Conservation (phyloP, 768 basidiomycete species). For the Lactarius deliciosus region DNA sequence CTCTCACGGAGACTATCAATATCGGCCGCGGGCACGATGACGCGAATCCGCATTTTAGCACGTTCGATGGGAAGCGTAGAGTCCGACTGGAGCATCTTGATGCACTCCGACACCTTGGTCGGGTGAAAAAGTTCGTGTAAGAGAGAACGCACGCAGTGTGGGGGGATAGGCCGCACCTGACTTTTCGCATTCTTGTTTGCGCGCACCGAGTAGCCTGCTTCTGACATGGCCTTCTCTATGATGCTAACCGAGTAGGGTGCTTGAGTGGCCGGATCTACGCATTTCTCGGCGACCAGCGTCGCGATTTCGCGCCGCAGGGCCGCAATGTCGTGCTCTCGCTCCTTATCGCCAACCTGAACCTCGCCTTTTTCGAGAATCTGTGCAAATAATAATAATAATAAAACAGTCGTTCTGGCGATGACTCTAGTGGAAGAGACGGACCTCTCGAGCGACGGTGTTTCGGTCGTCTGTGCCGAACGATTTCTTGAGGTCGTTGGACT, state of each 20-base stretch:
- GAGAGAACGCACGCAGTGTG: constrained; percentile 4
- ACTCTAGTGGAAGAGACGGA: constrained; percentile 34
- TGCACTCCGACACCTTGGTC: constrained; percentile 81
- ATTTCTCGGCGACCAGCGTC: constrained; percentile 92
- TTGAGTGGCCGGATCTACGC: constrained; percentile 89
- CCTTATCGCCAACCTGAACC: constrained; percentile 95
- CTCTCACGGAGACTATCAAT: constrained; percentile 68
- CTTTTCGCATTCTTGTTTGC: constrained; percentile 89
- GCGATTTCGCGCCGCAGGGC: constrained; percentile 87
- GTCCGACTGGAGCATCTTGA: constrained; percentile 76
- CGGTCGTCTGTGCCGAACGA: constrained; percentile 79
- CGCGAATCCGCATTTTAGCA: constrained; percentile 87
- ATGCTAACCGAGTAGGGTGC: constrained; percentile 90
- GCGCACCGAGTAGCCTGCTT: constrained; percentile 90
- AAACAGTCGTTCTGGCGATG: not conserved
- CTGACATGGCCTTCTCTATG: constrained; percentile 97
- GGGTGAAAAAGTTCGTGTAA: not conserved
- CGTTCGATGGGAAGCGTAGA: constrained; percentile 91
- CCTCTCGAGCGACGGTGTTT: constrained; percentile 78
- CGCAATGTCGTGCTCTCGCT: constrained; percentile 82
- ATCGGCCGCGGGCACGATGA: constrained; percentile 67
- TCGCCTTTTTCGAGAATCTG: constrained; percentile 96
- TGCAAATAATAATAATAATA: not conserved
- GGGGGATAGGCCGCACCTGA: constrained; percentile 55
- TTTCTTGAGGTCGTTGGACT: constrained; percentile 86